Base-by-base conservation (phyloP, 2,329 filamentous ascomycete species). In the Ambrosiella beaveri region DNA sequence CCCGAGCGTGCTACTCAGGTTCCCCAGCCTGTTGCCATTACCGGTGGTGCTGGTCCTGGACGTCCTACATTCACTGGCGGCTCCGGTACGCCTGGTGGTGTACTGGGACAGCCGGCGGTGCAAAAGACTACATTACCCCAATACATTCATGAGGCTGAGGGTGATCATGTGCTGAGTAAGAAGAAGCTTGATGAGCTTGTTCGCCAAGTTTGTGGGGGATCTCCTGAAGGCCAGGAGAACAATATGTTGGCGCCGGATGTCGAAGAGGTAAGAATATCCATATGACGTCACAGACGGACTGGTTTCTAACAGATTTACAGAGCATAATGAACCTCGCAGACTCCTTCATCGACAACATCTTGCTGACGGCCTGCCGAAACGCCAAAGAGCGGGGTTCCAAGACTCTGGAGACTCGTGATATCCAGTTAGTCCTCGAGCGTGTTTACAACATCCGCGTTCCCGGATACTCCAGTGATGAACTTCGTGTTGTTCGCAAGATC, bases 171-270 rank as follows among this genome's bases (percentile, higher is more conserved):
- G 1, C 75, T 98, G n/a, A 94, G 86, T 73, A 96, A 96, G 79
- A 94, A 95, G 73, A 97, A 95, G 73, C 77, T 98, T 45, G 90
- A 98, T 66, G 91, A 96, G 68, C 77, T 98, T 41, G 90, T 97
- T 7, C 82, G 90, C 55, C 91, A 97, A 70, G 89, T 97, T 60
- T 95, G 88, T 40, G 90, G 90, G 57, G 85, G 85, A 8, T 83
- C 81, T 35, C 79, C 81, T 0, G 84, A 87, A 62, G 75, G 79
- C n/a, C 78, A 81, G 53, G 85, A 87, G 63, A 82, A 82, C 61
- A 88, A 91, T 67, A 79, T 84, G 41, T 73, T 97, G 63, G 88
- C 88, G 36, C 88, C 93, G 0, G 93, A 97, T 64, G 91, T 95
- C 54, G 93, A 98, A 79, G 91, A 97, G 77, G 90, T 94, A 77